Evolutionary conservation across 2,329 filamentous ascomycete species (phyloP).

Genomic region (Penicillium capsulatum): DNA sequence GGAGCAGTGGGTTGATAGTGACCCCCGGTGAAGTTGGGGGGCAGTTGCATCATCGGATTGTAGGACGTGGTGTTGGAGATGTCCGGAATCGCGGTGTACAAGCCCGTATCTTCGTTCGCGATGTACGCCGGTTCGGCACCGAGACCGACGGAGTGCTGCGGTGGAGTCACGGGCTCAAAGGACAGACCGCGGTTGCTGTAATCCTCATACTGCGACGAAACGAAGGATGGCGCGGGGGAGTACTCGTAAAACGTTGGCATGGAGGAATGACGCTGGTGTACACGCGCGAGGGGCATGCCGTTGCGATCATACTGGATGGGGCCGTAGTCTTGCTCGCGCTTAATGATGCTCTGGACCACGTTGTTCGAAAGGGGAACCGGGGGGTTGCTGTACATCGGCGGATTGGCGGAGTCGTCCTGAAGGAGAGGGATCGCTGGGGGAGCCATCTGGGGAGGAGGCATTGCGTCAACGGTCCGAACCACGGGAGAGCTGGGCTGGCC

Average conservation of each 20-base stretch:
- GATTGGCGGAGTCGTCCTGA: conserved; percentile 59
- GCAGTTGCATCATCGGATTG: conserved; percentile 86
- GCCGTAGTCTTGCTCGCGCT: conserved; percentile 80
- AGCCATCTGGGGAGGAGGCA: conserved; percentile 87
- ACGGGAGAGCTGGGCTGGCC: conserved; percentile 79
- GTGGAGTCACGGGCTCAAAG: conserved; percentile 93
- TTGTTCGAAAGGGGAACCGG: conserved; percentile 65
- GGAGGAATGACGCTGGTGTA: conserved; percentile 91
- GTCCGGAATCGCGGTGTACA: conserved; percentile 93
- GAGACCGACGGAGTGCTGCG: conserved; percentile 79
- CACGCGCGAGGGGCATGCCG: conserved; percentile 74
- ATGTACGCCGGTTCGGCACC: conserved; percentile 92
- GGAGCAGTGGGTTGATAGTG: conserved; percentile 67
- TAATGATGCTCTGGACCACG: conserved; percentile 69
- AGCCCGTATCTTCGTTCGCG: conserved; percentile 92
- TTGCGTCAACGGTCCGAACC: conserved; percentile 79
- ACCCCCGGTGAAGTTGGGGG: conserved; percentile 73
- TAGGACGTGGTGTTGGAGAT: conserved; percentile 69
- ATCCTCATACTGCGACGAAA: conserved; percentile 97
- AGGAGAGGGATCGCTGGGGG: conserved; percentile 56
- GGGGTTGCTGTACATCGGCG: conserved; percentile 61
- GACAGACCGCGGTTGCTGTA: conserved; percentile 95
- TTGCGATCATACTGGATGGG: conserved; percentile 89
- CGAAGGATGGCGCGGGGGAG: conserved; percentile 94
- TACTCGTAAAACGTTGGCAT: conserved; percentile 99